Evolutionary conservation across 371 early-diverging fungal genomes (phyloP).

Genomic region (Quaeritorhiza haematococci): DNA sequence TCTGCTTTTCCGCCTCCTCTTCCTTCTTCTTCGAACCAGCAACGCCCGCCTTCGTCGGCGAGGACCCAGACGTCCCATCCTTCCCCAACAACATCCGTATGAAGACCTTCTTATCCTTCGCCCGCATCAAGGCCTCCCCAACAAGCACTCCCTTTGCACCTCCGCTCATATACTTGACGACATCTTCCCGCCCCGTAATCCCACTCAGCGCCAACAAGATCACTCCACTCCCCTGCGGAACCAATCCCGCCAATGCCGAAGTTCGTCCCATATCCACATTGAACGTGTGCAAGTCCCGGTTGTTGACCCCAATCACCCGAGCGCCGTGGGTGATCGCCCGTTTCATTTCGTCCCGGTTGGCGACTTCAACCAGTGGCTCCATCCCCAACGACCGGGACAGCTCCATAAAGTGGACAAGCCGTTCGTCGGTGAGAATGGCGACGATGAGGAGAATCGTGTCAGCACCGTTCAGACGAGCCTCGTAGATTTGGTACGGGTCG

Average conservation of each 20-base stretch:
- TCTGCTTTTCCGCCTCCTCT: neutral
- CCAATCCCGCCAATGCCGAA: constrained; percentile 66
- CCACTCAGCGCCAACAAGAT: constrained; percentile 87
- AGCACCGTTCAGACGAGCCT: constrained; percentile 79
- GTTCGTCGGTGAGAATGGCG: constrained; percentile 71
- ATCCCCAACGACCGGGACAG: constrained; percentile 77
- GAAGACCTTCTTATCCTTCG: constrained; percentile 66
- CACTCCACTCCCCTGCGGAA: constrained; percentile 58
- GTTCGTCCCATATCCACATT: constrained; percentile 88
- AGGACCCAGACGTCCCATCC: constrained; percentile 7
- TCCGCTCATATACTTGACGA: constrained; percentile 62
- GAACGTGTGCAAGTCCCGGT: constrained; percentile 93
- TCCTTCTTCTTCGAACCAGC: too few relatives aligned
- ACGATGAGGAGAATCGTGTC: constrained; percentile 93
- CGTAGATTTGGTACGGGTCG: constrained; percentile 91
- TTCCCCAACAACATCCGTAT: constrained; percentile 57
- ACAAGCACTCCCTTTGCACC: constrained; percentile 85
- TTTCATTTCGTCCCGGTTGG: constrained; percentile 82
- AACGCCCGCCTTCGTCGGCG: constrained; percentile 17
- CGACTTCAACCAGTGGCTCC: constrained; percentile 97
- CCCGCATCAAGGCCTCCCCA: constrained; percentile 93
- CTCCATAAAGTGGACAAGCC: constrained; percentile 55
- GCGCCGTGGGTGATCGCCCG: constrained; percentile 78
- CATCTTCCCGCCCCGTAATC: constrained; percentile 79
- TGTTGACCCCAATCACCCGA: constrained; percentile 89